Base-by-base conservation (phyloP, 805 yeast species). In the Sugiyamaella mastotermitis region DNA sequence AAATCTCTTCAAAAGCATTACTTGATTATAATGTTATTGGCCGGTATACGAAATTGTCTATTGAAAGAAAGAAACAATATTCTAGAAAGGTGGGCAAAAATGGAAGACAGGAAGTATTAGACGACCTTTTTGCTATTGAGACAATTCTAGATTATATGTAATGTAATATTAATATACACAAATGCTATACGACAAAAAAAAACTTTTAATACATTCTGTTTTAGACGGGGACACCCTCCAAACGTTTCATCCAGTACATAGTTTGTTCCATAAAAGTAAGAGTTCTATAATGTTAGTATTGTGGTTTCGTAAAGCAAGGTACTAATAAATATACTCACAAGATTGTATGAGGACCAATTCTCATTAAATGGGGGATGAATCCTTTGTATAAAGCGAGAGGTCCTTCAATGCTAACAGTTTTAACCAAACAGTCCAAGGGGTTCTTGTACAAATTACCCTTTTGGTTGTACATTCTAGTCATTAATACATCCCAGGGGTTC, bases 401-500 rank as follows among this genome's bases (percentile, higher is more conserved):
- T n/a, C 98, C 98, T 64, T 92, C 98, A 16, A 76, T 66, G 42
- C 64, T 70, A 20, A 88, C 73, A 0, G 97, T 88, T 62, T 92
- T 90, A 39, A 76, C 53, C 39, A 88, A 67, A 68, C 98, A 92
- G 62, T 92, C 98, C 17, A 87, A 49, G 1, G 95, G 94, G 7
- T 94, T 95, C 36, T 66, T 71, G 64, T 92, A 92, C 37, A 83
- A 72, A 53, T 83, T 72, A 34, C 95, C 95, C 61, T 80, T 83
- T 60, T 92, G 97, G 62, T 92, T 92, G 64, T 90, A 92, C 59
- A 92, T 81, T 66, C 98, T 76, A 1, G 98, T 92, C 63, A 92
- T 68, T 37, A 92, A 73, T 31, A 92, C 97, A 61, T 92, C 98
- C 76, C 95, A 87, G 11, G 98, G 97, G 59, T 88, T 92, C 97